phyloP scores from a whole-genome alignment of 148 eudicot genomes.

The Nepenthes mirabilis region DNA sequence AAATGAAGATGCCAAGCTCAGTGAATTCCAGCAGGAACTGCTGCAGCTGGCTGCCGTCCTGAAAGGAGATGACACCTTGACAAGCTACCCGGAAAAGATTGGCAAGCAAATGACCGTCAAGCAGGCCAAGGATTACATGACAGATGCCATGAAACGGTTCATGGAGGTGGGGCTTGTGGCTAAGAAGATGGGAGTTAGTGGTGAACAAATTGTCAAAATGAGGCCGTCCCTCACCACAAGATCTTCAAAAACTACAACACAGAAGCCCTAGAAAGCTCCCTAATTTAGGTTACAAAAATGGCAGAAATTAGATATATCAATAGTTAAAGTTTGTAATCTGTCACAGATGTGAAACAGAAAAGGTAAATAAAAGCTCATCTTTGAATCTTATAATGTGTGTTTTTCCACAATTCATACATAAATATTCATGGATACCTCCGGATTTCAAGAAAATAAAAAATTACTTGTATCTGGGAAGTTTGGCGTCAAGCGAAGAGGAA shows the following conservation, averaged over 20 bases:
- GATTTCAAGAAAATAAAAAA: no score
- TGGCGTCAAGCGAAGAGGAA: no score
- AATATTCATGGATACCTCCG: no score
- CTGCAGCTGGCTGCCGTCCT: slow-evolving; percentile 72
- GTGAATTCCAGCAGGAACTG: slow-evolving; percentile 78
- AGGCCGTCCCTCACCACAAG: slow-evolving; percentile 71
- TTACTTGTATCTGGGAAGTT: no score
- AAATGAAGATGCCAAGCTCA: slow-evolving; percentile 53
- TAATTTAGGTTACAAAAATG: no score
- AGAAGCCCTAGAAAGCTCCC: neutral
- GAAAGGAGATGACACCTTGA: slow-evolving; percentile 56
- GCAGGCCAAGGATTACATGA: slow-evolving; percentile 70
- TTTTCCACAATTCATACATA: no score
- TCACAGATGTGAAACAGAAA: no score
- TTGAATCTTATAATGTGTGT: no score
- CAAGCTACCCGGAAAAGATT: slow-evolving; percentile 31
- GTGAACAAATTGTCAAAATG: slow-evolving; percentile 65
- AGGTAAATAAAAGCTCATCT: no score
- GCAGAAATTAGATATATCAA: no score
- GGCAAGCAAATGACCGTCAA: slow-evolving; percentile 48
- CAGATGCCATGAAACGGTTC: slow-evolving; percentile 50
- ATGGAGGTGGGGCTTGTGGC: slow-evolving; percentile 61
- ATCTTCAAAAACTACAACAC: slow-evolving; percentile 17
- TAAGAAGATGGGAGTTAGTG: slow-evolving; percentile 50
- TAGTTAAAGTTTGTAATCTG: no score